These are phyloP conservation scores for Yamadazyma spencermartinsiae DNA, from an alignment of 1,139 yeast genomes.

Conservation along the genomic window DNA sequence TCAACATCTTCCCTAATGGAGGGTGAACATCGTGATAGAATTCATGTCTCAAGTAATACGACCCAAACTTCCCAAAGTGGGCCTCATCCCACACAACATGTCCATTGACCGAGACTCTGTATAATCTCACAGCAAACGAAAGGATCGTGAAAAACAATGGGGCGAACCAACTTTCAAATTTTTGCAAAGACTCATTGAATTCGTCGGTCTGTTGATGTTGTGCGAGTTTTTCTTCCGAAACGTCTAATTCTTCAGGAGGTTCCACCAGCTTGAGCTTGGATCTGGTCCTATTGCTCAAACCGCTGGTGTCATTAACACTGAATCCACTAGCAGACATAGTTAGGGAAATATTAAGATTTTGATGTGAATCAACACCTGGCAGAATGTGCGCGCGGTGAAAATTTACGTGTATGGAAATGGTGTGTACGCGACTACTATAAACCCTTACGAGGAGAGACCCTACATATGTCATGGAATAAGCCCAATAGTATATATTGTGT, in stretches of 20 bases:
- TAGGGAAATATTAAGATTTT: slow-evolving; percentile 21
- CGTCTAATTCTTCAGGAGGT: slow-evolving; percentile 11
- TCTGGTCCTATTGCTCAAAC: slow-evolving; percentile 16
- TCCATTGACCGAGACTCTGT: slow-evolving; percentile 50
- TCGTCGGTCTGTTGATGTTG: slow-evolving; percentile 33
- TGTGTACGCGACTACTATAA: too few relatives aligned
- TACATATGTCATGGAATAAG: too few relatives aligned
- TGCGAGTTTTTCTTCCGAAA: slow-evolving; percentile 27
- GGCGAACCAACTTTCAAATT: slow-evolving; percentile 38
- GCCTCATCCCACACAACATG: slow-evolving; percentile 72
- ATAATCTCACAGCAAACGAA: slow-evolving; percentile 53
- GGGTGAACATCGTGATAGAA: slow-evolving; percentile 99
- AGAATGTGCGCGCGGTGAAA: too few relatives aligned
- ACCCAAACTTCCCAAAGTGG: slow-evolving; percentile 91
- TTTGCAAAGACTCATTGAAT: slow-evolving; percentile 29
- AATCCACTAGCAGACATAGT: slow-evolving; percentile 18
- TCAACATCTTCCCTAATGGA: slow-evolving; percentile 95
- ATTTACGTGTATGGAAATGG: slow-evolving; percentile 2
- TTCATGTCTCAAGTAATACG: slow-evolving; percentile 87
- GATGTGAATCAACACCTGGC: background rate
- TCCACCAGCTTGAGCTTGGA: slow-evolving; percentile 12
- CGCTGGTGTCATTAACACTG: slow-evolving; percentile 12
- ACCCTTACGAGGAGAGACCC: too few relatives aligned
- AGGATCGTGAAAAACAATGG: slow-evolving; percentile 51
- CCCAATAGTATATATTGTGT: too few relatives aligned